phyloP scores from a whole-genome alignment of 2,329 filamentous ascomycete species.

The Stemphylium vesicarium region DNA sequence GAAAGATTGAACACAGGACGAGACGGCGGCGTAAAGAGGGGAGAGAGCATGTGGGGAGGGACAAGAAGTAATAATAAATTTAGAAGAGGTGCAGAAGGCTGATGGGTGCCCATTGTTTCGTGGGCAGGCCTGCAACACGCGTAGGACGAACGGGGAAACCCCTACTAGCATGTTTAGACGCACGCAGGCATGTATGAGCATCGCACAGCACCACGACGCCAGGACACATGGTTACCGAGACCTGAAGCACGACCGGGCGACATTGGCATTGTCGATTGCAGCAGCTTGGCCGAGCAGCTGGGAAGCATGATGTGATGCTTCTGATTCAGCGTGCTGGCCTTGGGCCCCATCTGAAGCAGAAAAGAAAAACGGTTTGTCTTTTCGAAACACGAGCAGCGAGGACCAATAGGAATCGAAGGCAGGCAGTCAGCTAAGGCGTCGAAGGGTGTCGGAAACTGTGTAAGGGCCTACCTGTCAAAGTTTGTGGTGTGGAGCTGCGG shows the following conservation, averaged over 20 bases:
- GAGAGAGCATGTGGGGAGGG: slow-evolving; percentile 37
- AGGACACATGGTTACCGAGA: slow-evolving; percentile 32
- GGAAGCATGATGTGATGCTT: slow-evolving; percentile 7
- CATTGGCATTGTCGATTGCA: slow-evolving; percentile 35
- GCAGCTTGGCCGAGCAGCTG: slow-evolving; percentile 27
- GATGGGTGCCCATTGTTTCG: slow-evolving; percentile 42
- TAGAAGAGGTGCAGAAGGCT: slow-evolving; percentile 37
- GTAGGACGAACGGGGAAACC: slow-evolving; percentile 38
- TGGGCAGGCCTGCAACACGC: slow-evolving; percentile 41
- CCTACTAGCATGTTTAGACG: slow-evolving; percentile 36
- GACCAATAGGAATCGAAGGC: slow-evolving; percentile 27
- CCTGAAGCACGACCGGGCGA: slow-evolving; percentile 19
- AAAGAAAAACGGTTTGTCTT: slow-evolving; percentile 21
- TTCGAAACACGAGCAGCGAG: slow-evolving; percentile 12
- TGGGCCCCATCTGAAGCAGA: slow-evolving; percentile 20
- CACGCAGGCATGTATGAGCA: slow-evolving; percentile 40
- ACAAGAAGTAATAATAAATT: slow-evolving; percentile 43
- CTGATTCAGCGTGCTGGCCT: slow-evolving; percentile 12
- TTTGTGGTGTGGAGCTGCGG: slow-evolving; percentile 32
- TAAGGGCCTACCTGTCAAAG: slow-evolving; percentile 38
- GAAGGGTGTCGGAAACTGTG: slow-evolving; percentile 22
- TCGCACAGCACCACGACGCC: slow-evolving; percentile 34
- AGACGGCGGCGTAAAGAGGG: slow-evolving; percentile 23
- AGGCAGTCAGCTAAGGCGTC: slow-evolving; percentile 12
- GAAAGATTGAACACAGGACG: slow-evolving; percentile 32